Evolutionary conservation across 1,139 yeast genomes (phyloP), one percentile per base, ranked within the genome.

Genomic region (Geotrichum reessii): DNA sequence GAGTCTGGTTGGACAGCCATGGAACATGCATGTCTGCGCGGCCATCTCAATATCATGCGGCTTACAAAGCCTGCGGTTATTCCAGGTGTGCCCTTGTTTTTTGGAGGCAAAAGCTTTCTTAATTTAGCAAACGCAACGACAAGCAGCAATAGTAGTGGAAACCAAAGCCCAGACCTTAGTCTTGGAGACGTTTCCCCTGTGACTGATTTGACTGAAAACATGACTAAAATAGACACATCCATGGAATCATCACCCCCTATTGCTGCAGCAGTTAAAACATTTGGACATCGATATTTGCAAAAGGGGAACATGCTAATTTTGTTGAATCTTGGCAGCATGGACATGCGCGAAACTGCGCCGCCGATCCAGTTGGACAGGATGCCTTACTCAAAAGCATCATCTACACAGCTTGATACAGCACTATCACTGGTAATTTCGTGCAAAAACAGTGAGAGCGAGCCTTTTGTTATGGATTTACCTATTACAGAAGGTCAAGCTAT

Each of bases 1-100:
- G 86, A 83, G 57, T 87, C 96, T 49, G 98, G 98, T 0, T 93
- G 98, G 98, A 84, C 92, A 25, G 97, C 98, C 8, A 85, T 90
- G 84, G 99, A 93, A 68, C 98, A 93, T 72, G 97, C 98, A 0
- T 86, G 90, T 59, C 77, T 93, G 55, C 80, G 98, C 66, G 99
- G 99, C 9, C 96, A 91, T 71, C 75, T 92, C 62, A 79, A 76
- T 1, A 82, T 89, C 27, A 85, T 95, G 1, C 83, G 82, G 56
- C 66, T 83, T 65, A 74, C 90, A 59, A 75, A 74, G 57, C 88
- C 89, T 46, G 60, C 67, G 55, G 67, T 71, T 57, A 59, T 50
- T 46, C 56, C 62, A 46, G 47, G 61, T 59, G 58, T 52, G 21
- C 54, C 59, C 4, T 24, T 59, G 28, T 59, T 53, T 52, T 56